These are phyloP conservation scores for Kwoniella botswanensis DNA, from an alignment of 768 basidiomycete species.

Conservation along the genomic window DNA sequence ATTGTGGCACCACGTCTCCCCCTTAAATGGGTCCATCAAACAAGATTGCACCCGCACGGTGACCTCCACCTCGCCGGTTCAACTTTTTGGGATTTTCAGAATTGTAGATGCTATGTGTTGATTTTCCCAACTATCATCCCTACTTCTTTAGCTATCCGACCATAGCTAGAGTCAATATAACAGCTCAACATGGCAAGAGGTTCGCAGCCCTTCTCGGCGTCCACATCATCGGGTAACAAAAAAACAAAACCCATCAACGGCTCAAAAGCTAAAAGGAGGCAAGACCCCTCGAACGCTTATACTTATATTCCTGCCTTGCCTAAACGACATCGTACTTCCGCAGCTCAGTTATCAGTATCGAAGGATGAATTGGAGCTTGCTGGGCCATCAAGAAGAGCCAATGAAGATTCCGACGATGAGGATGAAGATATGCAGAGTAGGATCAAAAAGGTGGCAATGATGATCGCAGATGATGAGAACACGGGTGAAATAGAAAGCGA, in stretches of 20 bases:
- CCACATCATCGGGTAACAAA: constrained; percentile 18
- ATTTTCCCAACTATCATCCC: not conserved
- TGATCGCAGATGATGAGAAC: constrained; percentile 53
- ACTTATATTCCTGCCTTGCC: constrained; percentile 48
- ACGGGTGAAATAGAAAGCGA: constrained; percentile 51
- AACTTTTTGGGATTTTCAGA: constrained; percentile 18
- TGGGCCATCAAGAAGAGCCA: constrained; percentile 26
- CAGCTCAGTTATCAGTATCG: constrained; percentile 33
- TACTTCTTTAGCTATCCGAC: not conserved
- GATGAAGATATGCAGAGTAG: constrained; percentile 56
- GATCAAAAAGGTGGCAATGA: constrained; percentile 56
- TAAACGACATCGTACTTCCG: constrained; percentile 47
- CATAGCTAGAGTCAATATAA: not conserved
- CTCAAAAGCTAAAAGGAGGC: constrained; percentile 19
- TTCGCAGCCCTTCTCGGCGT: constrained; percentile 30
- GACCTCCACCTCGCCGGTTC: constrained; percentile 16
- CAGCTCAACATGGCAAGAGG: constrained; percentile 32
- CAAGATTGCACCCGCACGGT: not conserved
- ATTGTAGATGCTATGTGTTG: not conserved
- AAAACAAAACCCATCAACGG: constrained; percentile 5
- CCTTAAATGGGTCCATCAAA: not conserved
- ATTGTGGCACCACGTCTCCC: constrained; percentile 6
- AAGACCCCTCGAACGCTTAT: constrained; percentile 43
- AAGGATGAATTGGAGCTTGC: constrained; percentile 37
- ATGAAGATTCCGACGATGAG: constrained; percentile 49